Evolutionary conservation across 768 basidiomycete genomes (phyloP).

Genomic region (Suillus hirtellus): DNA sequence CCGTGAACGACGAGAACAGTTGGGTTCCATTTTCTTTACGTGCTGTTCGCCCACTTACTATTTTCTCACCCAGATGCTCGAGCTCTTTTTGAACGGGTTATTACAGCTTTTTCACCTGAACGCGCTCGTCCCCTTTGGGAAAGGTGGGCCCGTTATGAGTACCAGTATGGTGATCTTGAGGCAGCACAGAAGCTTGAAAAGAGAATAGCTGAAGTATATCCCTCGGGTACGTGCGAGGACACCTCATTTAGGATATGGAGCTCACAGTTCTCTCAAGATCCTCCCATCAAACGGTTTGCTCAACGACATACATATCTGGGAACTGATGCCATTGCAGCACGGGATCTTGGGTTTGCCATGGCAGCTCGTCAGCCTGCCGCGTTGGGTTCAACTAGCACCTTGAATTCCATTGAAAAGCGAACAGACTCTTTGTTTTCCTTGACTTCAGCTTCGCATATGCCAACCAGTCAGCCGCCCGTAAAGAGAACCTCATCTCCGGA

Average conservation of each 20-base stretch:
- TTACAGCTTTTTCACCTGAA: slow-evolving; percentile 73
- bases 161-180: slow-evolving; percentile 90
- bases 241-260: background rate
- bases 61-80: slow-evolving; percentile 71
- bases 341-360: slow-evolving; percentile 82
- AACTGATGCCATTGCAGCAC: slow-evolving; percentile 84
- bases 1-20: slow-evolving; percentile 96
- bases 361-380: slow-evolving; percentile 32
- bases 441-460: slow-evolving; percentile 27
- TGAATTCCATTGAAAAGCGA: slow-evolving; percentile 31
- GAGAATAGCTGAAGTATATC: slow-evolving; percentile 85
- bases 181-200: slow-evolving; percentile 87
- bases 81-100: slow-evolving; percentile 90
- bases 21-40: slow-evolving; percentile 31
- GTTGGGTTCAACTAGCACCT: slow-evolving; percentile 19
- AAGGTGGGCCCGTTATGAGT: slow-evolving; percentile 94
- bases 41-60: slow-evolving; percentile 9
- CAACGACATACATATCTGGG: slow-evolving; percentile 73
- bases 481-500: slow-evolving; percentile 37
- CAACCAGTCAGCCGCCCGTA: slow-evolving; percentile 22
- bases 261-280: slow-evolving; percentile 50
- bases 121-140: slow-evolving; percentile 90
- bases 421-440: slow-evolving; percentile 39
- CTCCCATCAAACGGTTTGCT: slow-evolving; percentile 88
- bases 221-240: slow-evolving; percentile 58